These are phyloP conservation scores for Yamadazyma phyllophila DNA, from an alignment of 805 yeast species.

Conservation along the genomic window DNA sequence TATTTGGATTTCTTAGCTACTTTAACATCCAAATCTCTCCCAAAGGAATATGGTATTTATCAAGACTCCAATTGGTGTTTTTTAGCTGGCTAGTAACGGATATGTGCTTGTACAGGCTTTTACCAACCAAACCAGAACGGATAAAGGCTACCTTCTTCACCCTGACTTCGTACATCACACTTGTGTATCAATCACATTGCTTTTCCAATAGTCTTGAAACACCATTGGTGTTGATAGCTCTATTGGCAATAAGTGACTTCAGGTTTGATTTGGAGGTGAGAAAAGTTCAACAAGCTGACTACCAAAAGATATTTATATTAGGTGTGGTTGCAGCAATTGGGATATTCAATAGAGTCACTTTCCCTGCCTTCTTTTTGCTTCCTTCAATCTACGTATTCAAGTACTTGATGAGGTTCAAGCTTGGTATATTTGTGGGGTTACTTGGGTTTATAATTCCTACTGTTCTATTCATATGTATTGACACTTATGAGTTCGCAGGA, in stretches of 20 bases:
- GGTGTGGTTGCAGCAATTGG: conserved; percentile 65
- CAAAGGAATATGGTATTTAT: conserved; percentile 48
- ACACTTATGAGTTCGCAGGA: conserved; percentile 45
- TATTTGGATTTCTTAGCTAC: conserved; percentile 34
- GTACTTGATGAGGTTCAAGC: conserved; percentile 38
- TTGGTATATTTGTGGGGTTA: conserved; percentile 28
- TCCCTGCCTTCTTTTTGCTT: conserved; percentile 66
- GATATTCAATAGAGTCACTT: conserved; percentile 80
- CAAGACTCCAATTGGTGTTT: conserved; percentile 50
- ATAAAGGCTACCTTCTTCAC: conserved; percentile 47
- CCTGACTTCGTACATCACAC: conserved; percentile 65
- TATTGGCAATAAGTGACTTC: conserved; percentile 50
- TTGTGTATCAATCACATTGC: conserved; percentile 80
- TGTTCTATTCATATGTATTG: conserved; percentile 43
- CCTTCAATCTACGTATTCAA: conserved; percentile 54
- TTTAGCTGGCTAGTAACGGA: conserved; percentile 38
- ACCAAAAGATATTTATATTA: conserved; percentile 22
- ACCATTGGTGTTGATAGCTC: conserved; percentile 45
- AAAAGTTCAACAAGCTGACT: conserved; percentile 1
- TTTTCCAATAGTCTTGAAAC: conserved; percentile 89
- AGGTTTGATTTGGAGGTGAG: conserved; percentile 19
- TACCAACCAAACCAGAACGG: conserved; percentile 49
- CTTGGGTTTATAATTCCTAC: conserved; percentile 37
- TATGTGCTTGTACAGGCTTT: conserved; percentile 44
- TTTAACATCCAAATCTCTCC: conserved; percentile 45